Evolutionary conservation across 768 basidiomycete species (phyloP), one percentile per base, ranked within the genome.

Genomic region (Boletus coccyginus): DNA sequence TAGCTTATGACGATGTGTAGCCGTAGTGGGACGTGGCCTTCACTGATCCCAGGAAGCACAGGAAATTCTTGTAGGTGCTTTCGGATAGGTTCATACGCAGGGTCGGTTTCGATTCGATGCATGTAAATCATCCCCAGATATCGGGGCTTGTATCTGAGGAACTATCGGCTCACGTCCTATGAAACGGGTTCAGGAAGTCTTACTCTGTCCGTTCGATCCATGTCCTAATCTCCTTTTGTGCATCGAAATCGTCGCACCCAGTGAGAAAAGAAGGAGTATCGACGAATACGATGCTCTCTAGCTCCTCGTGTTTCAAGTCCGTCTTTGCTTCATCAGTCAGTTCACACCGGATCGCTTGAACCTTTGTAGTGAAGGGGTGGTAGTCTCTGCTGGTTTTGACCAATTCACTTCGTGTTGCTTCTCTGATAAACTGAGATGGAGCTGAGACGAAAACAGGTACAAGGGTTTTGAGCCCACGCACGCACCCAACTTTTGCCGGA

Each of bases 201-300:
- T 31, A 55, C 63, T 13, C n/a, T 43, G 24, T 43, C 33, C 16
- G 16, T 1, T 11, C 7, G 3, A 60, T 16, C 60, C 62, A 61
- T 10, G 29, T n/a, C 1, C 7, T 10, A 1, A 67, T 32, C 50
- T 54, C 52, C 11, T 35, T 5, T 14, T 31, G 35, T 10, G 63
- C 49, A 46, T 65, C 50, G 5, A 38, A 46, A 7, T 46, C 16
- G 9, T 55, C 32, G 17, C 39, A 45, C 24, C 21, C 64, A 2
- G 64, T 65, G 43, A 52, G 47, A 33, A 66, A 66, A 0, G 65
- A 66, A 24, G 66, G 66, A 0, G 62, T 57, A 33, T 67, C 66
- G 5, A 66, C 44, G 24, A 67, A 61, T 9, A 68, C 59, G 11
- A 66, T 51, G 14, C 43, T 48, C 27, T 50, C 50, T 8, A 59